Conservation (phyloP, 2,329 filamentous ascomycete species). For the Coniochaeta sp. region DNA sequence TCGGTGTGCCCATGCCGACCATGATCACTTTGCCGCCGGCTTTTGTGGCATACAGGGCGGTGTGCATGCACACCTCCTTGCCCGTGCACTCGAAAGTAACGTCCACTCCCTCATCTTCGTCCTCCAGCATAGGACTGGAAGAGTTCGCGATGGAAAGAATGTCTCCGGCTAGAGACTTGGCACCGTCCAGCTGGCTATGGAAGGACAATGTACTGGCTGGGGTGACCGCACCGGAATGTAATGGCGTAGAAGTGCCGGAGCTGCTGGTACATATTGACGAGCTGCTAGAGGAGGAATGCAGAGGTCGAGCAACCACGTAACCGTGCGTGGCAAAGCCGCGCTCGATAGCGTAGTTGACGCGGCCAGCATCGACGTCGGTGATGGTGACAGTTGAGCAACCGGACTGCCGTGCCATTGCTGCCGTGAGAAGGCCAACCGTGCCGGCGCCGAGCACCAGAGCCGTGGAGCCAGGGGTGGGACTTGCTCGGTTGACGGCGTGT, state of each 20-base stretch:
- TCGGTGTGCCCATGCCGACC: constrained; percentile 72
- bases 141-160: constrained; percentile 34
- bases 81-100: constrained; percentile 71
- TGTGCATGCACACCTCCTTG: constrained; percentile 67
- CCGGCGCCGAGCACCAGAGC: constrained; percentile 59
- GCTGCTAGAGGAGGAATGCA: constrained; percentile 30
- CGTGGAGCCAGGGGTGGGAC: constrained; percentile 42
- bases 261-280: constrained; percentile 33
- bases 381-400: constrained; percentile 53
- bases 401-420: constrained; percentile 53
- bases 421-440: constrained; percentile 54
- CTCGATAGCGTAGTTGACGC: constrained; percentile 51
- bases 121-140: constrained; percentile 19
- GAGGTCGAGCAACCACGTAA: constrained; percentile 40
- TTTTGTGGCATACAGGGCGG: constrained; percentile 62
- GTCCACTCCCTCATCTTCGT: constrained; percentile 60
- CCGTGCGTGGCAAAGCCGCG: constrained; percentile 54
- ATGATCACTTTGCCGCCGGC: constrained; percentile 67
- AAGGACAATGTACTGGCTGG: constrained; percentile 36
- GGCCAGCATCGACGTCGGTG: constrained; percentile 51
- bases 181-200: constrained; percentile 41
- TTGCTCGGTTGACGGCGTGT: constrained; percentile 51
- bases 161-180: constrained; percentile 40
- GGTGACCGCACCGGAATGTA: constrained; percentile 30
- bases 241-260: constrained; percentile 42